phyloP scores from a whole-genome alignment of 2,329 filamentous ascomycete genomes.

The Xylariales sp. region DNA sequence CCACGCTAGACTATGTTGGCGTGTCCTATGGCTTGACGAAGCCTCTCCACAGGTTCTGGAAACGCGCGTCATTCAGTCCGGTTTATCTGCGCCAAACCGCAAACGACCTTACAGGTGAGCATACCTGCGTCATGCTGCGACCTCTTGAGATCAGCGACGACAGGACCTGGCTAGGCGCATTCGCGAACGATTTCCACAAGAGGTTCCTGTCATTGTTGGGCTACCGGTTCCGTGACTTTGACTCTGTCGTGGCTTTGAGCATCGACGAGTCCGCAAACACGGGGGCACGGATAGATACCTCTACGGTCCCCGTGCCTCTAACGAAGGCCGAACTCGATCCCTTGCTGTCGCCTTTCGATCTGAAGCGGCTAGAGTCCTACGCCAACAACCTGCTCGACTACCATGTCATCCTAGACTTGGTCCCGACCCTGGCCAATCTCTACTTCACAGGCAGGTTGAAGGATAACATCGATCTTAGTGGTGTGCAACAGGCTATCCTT shows the following conservation, averaged over 20 bases:
- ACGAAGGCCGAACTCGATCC: slow-evolving; percentile 72
- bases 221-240: slow-evolving; percentile 86
- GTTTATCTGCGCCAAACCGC: slow-evolving; percentile 93
- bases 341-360: slow-evolving; percentile 81
- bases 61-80: slow-evolving; percentile 76
- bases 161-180: slow-evolving; percentile 81
- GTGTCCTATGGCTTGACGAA: slow-evolving; percentile 92
- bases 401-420: slow-evolving; percentile 90
- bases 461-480: slow-evolving; percentile 63
- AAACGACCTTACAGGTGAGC: slow-evolving; percentile 94
- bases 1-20: slow-evolving; percentile 83
- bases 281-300: slow-evolving; percentile 63
- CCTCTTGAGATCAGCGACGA: slow-evolving; percentile 68
- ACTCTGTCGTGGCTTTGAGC: slow-evolving; percentile 71
- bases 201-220: slow-evolving; percentile 88
- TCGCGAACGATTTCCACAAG: slow-evolving; percentile 86
- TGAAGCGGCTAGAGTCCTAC: slow-evolving; percentile 92
- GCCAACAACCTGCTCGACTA: slow-evolving; percentile 97
- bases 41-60: slow-evolving; percentile 94
- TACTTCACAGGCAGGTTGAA: slow-evolving; percentile 80
- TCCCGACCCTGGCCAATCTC: slow-evolving; percentile 74
- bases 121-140: slow-evolving; percentile 95
- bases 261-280: slow-evolving; percentile 80
- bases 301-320: slow-evolving; percentile 50
- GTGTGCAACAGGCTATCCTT: slow-evolving; percentile 82